Evolutionary conservation across 106 monocot genomes (phyloP).

Genomic region (Xerophyta viscosa): DNA sequence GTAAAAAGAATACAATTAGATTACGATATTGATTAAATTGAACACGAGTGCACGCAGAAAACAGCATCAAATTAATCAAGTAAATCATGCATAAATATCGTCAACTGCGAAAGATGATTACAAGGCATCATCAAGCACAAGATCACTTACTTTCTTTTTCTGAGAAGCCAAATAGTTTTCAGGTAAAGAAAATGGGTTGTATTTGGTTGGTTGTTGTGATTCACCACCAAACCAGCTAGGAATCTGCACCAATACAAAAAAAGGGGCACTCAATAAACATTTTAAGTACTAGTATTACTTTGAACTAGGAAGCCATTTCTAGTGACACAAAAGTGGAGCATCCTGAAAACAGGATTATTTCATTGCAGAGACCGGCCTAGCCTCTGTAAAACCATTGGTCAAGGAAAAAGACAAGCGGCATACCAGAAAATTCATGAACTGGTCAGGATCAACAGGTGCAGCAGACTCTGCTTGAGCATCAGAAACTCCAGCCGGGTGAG

Average conservation of each 20-base stretch:
- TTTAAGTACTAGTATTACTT: too few species aligned
- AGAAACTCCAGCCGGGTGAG: constrained; percentile 87
- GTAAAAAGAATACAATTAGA: neutral
- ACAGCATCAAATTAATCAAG: too few species aligned
- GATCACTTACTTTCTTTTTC: constrained; percentile 38
- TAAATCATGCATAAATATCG: too few species aligned
- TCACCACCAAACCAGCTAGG: constrained; percentile 50
- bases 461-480: constrained; percentile 87
- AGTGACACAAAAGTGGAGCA: too few species aligned
- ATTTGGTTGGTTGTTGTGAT: constrained; percentile 29
- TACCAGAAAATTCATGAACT: constrained; percentile 83
- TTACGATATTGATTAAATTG: too few species aligned
- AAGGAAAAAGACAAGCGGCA: too few species aligned
- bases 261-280: too few species aligned
- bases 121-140: neutral
- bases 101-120: neutral
- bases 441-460: constrained; percentile 78
- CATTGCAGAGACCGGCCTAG: too few species aligned
- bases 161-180: constrained; percentile 44
- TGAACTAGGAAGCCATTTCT: too few species aligned
- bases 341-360: too few species aligned
- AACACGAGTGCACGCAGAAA: too few species aligned
- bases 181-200: constrained; percentile 58
- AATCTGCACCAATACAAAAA: constrained; percentile 31
- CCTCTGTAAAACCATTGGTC: too few species aligned